Base-by-base conservation (phyloP, 805 yeast species). In the Wilhelminamyces savonicus region DNA sequence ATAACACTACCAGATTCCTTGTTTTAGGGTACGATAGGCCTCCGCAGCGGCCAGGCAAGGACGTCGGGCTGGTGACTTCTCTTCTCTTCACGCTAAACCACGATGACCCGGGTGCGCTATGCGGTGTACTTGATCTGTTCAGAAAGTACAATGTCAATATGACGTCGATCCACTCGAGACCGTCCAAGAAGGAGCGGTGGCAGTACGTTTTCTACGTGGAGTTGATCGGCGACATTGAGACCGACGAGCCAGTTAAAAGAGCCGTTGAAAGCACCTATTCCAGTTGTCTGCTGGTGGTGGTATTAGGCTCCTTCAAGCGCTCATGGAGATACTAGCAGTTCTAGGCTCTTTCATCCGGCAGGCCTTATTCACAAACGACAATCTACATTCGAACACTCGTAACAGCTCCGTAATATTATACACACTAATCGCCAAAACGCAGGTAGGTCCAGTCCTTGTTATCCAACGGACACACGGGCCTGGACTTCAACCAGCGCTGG, bases 381-480 rank as follows among this genome's bases (percentile, higher is more conserved):
- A n/a, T n/a, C n/a, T n/a, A n/a, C n/a, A n/a, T n/a, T n/a, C n/a
- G n/a, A n/a, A n/a, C n/a, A n/a, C n/a, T n/a, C n/a, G n/a, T n/a
- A n/a, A n/a, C n/a, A n/a, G n/a, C n/a, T n/a, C n/a, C n/a, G n/a
- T n/a, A n/a, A n/a, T n/a, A n/a, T n/a, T n/a, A n/a, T n/a, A n/a
- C n/a, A n/a, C n/a, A 17, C 14, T 40, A 82, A 40, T 74, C 72
- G 23, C 94, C 94, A 52, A 82, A 80, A 59, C 82, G 82, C 42
- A 60, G 69, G 44, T 54, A 66, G 12, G 62, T 60, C 97, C 98
- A 90, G 32, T 84, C 94, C 46, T 83, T 78, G 59, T 83, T 88
- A 62, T 90, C 97, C 53, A 92, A 69, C 1, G 99, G 99, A 69
- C 99, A 92, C 14, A 87, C 95, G 38, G 88, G 85, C 62, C 98